Base-by-base conservation (phyloP, 441 rosid genomes). In the Croton setiger region DNA sequence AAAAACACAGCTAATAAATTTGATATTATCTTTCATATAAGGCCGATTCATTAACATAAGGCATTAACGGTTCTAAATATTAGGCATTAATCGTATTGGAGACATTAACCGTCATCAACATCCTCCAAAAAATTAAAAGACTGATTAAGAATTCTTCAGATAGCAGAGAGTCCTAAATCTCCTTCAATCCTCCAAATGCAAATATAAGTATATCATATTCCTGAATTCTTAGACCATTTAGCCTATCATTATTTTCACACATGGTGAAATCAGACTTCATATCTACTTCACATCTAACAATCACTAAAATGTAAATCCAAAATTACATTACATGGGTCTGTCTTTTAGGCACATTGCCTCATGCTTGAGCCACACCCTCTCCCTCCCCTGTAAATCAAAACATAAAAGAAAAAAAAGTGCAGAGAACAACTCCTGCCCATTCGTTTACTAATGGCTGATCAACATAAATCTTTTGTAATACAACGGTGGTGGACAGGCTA, bases 71-170 rank as follows among this genome's bases (percentile, higher is more conserved):
- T 35, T 10, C 13, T 43, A 41, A 37, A 14, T 21, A 53, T 45
- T 7, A 12, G 11, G 20, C 7, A 20, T 0, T 37, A 35, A 60
- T 35, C 48, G 39, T 35, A 60, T 23, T 54, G 45, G 10, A 35
- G 43, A n/a, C 21, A 39, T 39, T 5, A 1, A 39, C 8, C n/a
- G 8, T 37, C 3, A 39, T n/a, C 52, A 48, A 59, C 36, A 48
- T 47, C 58, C 56, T 36, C 41, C 48, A 59, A 59, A 66, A 47
- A 66, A 39, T 15, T 51, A 23, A 37, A 23, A 54, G 14, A 27
- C 36, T n/a, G 4, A 7, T 33, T 21, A 37, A 66, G 43, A 36
- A 10, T 7, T 33, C 27, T 35, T 36, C 9, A 12, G 11, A 59
- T 31, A 13, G 60, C 39, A 31, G 41, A 60, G 27, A 18, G n/a